Evolutionary conservation across 163 green algal genomes (phyloP).

Genomic region (Prototheca cutis): DNA sequence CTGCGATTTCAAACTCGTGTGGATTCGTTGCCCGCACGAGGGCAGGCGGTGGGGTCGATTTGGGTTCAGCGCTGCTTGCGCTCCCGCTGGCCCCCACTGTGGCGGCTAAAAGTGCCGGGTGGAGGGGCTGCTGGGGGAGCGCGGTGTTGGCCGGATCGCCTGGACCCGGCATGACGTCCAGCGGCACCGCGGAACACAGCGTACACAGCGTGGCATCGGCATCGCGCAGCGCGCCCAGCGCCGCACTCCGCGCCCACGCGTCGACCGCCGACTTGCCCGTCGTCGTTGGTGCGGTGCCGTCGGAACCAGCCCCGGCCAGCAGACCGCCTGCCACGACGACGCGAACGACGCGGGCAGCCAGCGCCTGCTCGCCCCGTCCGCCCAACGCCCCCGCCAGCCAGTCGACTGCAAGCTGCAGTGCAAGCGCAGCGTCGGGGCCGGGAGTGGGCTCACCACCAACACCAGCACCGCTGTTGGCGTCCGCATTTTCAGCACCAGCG

Average conservation of each 20-base stretch:
- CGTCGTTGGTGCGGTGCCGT: not conserved
- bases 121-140: slow-evolving; percentile 85
- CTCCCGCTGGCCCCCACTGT: slow-evolving; percentile 29
- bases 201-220: slow-evolving; percentile 35
- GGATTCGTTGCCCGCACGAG: slow-evolving; percentile 73
- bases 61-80: too few species aligned
- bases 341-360: slow-evolving; percentile 42
- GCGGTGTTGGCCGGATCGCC: slow-evolving; percentile 81
- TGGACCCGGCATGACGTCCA: slow-evolving; percentile 91
- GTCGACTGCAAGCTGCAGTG: slow-evolving; percentile 64
- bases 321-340: slow-evolving; percentile 60
- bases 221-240: slow-evolving; percentile 55
- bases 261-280: not conserved
- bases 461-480: too few species aligned
- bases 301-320: too few species aligned
- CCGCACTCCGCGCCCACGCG: slow-evolving; percentile 34
- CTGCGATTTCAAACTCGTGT: slow-evolving; percentile 71
- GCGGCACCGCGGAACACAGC: slow-evolving; percentile 57
- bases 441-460: too few species aligned
- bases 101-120: slow-evolving; percentile 59
- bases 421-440: slow-evolving; percentile 42
- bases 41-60: too few species aligned
- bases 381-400: slow-evolving; percentile 77
- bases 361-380: slow-evolving; percentile 41
- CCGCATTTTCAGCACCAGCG: too few species aligned